Percentiles rank a stretch among this genome's conserved stretches.
Evolutionary conservation across 2,329 filamentous ascomycete genomes (phyloP).

Genomic region (Curvularia hawaiiensis): DNA sequence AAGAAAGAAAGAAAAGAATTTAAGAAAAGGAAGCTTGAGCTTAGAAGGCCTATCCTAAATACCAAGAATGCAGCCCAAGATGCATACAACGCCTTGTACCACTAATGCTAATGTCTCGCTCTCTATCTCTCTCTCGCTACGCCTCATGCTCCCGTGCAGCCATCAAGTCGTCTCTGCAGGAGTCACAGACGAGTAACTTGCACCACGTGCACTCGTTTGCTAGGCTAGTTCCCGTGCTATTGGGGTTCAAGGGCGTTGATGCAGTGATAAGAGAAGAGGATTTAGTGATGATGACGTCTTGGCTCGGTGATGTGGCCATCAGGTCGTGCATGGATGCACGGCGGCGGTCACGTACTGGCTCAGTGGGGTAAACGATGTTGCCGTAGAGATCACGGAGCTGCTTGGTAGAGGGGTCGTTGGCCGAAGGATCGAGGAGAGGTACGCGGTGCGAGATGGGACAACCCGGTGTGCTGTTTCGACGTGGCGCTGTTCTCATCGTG

Average conservation of each 20-base stretch:
- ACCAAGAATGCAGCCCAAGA: too few relatives aligned
- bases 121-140: too few relatives aligned
- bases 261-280: too few relatives aligned
- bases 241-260: background rate
- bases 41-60: too few relatives aligned
- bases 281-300: background rate
- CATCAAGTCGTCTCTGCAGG: slow-evolving; percentile 24
- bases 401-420: slow-evolving; percentile 6
- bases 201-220: slow-evolving; percentile 35
- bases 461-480: too few relatives aligned
- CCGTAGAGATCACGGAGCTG: slow-evolving; percentile 27
- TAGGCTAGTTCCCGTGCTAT: slow-evolving; percentile 20
- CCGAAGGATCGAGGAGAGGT: slow-evolving; percentile 1
- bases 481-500: background rate
- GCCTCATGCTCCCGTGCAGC: slow-evolving; percentile 4
- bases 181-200: slow-evolving; percentile 29
- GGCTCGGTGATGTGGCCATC: background rate
- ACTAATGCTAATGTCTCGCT: too few relatives aligned
- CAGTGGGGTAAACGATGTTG: slow-evolving; percentile 17
- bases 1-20: too few relatives aligned
- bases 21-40: too few relatives aligned
- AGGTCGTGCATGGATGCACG: slow-evolving; percentile 14
- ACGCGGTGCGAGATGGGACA: slow-evolving; percentile 12
- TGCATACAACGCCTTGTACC: too few relatives aligned
- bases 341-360: background rate